Conservation (phyloP, 768 basidiomycete species). For the Leucosporidium scottii region DNA sequence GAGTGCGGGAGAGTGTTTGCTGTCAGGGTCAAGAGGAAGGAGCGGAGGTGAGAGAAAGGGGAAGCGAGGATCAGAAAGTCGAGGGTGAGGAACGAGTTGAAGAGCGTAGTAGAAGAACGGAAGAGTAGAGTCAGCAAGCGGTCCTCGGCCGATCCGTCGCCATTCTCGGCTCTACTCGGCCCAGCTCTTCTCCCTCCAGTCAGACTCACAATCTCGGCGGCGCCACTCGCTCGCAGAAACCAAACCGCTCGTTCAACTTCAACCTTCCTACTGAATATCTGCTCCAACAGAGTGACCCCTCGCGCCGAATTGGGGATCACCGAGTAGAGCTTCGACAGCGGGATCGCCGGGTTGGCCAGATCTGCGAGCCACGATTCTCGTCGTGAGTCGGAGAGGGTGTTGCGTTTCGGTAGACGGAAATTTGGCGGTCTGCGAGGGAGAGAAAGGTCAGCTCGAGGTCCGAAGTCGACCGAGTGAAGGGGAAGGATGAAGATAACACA, state of each 20-base stretch:
- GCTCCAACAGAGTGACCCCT: slow-evolving; percentile 37
- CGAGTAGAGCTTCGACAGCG: slow-evolving; percentile 35
- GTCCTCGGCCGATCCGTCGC: too few relatives aligned
- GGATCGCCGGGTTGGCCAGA: slow-evolving; percentile 37
- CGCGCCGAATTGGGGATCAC: slow-evolving; percentile 37
- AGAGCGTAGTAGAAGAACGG: too few relatives aligned
- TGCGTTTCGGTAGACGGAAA: slow-evolving; percentile 33
- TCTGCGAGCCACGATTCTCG: slow-evolving; percentile 37
- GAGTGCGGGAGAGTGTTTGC: too few relatives aligned
- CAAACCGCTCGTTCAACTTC: slow-evolving; percentile 33
- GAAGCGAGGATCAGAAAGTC: too few relatives aligned
- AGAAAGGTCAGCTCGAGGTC: background rate
- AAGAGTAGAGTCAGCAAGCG: too few relatives aligned
- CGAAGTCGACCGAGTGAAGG: background rate
- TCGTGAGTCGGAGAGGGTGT: slow-evolving; percentile 36
- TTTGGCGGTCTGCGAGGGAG: slow-evolving; percentile 26
- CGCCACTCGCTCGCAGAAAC: slow-evolving; percentile 36
- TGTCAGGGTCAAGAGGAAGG: too few relatives aligned
- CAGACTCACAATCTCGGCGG: slow-evolving; percentile 35
- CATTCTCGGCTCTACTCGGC: too few relatives aligned
- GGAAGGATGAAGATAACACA: background rate
- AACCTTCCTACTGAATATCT: slow-evolving; percentile 31
- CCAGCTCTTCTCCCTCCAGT: too few relatives aligned
- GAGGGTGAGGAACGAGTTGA: too few relatives aligned
- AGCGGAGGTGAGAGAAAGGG: too few relatives aligned